Conservation (phyloP, 345 rosid species). For the Cardamine chenopodiifolia region DNA sequence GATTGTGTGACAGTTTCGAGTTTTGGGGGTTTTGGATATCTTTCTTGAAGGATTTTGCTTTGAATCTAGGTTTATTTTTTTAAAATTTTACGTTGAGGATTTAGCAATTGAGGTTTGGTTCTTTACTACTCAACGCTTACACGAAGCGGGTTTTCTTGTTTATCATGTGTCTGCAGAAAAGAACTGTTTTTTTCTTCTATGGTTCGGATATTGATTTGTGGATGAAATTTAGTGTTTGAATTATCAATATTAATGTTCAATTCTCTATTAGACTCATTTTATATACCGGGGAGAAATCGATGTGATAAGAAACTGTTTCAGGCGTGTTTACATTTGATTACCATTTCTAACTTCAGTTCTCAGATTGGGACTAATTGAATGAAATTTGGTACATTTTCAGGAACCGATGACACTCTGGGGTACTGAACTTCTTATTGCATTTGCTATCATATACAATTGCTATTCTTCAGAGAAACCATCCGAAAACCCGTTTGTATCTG, state of each 20-base stretch:
- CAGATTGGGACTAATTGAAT: conserved; percentile 14
- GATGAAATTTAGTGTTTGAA: neutral
- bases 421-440: conserved; percentile 75
- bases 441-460: conserved; percentile 62
- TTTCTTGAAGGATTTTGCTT: conserved; percentile 6
- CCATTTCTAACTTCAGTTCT: conserved; percentile 13
- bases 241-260: neutral
- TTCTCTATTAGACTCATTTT: no score
- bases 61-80: conserved; percentile 32
- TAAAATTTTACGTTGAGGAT: neutral
- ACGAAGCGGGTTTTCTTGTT: conserved; percentile 7
- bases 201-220: conserved; percentile 1
- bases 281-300: no score
- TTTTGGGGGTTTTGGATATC: conserved; percentile 1
- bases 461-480: conserved; percentile 62
- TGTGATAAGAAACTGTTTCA: no score
- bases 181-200: neutral
- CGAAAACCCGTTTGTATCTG: conserved; percentile 62
- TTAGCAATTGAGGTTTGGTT: neutral
- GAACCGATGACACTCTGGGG: conserved; percentile 53
- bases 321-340: no score
- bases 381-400: conserved; percentile 44
- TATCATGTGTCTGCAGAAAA: neutral
- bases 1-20: neutral
- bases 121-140: neutral